Percentiles rank a stretch among this genome's conserved stretches.
These are phyloP conservation scores for Salicornia ramosissima DNA, from an alignment of 148 eudicot species.

Conservation along the genomic window DNA sequence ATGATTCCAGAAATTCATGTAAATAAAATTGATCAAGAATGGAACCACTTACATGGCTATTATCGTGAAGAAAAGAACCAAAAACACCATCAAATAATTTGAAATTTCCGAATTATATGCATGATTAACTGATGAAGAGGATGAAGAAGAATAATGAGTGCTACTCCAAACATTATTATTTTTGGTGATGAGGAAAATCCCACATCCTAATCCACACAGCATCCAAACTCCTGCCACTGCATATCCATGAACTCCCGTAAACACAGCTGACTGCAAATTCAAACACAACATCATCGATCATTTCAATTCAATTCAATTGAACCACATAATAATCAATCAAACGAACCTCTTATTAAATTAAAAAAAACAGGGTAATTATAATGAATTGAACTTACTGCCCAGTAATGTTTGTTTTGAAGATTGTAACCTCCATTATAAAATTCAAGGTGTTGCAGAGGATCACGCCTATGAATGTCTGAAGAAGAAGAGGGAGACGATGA, in stretches of 20 bases:
- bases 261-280: constrained; percentile 62
- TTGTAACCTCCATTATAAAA: constrained; percentile 50
- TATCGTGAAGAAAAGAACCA: constrained; percentile 41
- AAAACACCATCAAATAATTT: constrained; percentile 31
- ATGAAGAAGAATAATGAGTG: no score
- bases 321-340: no score
- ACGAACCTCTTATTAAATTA: no score
- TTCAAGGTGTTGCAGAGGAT: constrained; percentile 44
- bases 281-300: neutral
- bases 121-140: constrained; percentile 16
- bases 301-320: no score
- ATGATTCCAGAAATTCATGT: neutral
- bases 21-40: neutral
- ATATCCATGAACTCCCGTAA: constrained; percentile 73
- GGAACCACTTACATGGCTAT: constrained; percentile 54
- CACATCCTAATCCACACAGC: constrained; percentile 51
- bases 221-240: constrained; percentile 54
- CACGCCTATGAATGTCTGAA: constrained; percentile 34
- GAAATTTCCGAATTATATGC: constrained; percentile 31
- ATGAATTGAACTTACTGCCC: constrained; percentile 58
- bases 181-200: constrained; percentile 39
- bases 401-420: constrained; percentile 60
- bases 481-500: constrained; percentile 8
- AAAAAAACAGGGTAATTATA: neutral
- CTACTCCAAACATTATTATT: constrained; percentile 11